Evolutionary conservation across 2,329 filamentous ascomycete species (phyloP).

Genomic region (Fusarium annulatum): DNA sequence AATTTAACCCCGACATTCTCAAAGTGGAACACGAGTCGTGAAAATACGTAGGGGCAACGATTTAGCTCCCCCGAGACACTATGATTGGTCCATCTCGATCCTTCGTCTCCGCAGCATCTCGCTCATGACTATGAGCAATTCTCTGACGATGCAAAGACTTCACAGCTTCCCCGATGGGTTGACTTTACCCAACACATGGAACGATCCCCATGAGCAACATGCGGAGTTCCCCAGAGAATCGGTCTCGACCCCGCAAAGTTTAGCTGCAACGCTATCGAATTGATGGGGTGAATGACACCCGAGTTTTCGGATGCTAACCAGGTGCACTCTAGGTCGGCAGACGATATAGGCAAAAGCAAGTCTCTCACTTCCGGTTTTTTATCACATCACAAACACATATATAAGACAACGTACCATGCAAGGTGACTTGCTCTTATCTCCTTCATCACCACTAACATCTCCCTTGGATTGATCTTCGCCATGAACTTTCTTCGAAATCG

Average conservation of each 20-base stretch:
- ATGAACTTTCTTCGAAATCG: constrained; percentile 18
- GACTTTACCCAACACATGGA: neutral
- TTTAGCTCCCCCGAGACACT: constrained; percentile 40
- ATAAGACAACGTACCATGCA: neutral
- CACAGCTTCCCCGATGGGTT: neutral
- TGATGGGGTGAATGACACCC: neutral
- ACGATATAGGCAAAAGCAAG: neutral
- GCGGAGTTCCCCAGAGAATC: constrained; percentile 8
- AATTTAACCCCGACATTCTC: neutral
- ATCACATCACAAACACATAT: neutral
- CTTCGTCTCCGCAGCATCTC: neutral
- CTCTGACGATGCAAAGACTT: neutral
- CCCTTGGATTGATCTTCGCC: fast-evolving
- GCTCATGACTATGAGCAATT: neutral
- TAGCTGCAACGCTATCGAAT: constrained; percentile 5
- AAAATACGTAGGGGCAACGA: neutral
- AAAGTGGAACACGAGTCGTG: neutral
- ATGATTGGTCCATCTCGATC: constrained; percentile 8
- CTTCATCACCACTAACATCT: fast-evolving
- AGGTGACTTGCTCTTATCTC: neutral
- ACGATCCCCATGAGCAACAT: neutral
- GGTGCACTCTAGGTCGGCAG: neutral
- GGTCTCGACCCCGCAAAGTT: neutral
- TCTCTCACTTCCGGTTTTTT: neutral
- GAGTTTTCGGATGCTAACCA: neutral